These are phyloP conservation scores for Mycena indigotica DNA, from an alignment of 768 basidiomycete species.

Conservation along the genomic window DNA sequence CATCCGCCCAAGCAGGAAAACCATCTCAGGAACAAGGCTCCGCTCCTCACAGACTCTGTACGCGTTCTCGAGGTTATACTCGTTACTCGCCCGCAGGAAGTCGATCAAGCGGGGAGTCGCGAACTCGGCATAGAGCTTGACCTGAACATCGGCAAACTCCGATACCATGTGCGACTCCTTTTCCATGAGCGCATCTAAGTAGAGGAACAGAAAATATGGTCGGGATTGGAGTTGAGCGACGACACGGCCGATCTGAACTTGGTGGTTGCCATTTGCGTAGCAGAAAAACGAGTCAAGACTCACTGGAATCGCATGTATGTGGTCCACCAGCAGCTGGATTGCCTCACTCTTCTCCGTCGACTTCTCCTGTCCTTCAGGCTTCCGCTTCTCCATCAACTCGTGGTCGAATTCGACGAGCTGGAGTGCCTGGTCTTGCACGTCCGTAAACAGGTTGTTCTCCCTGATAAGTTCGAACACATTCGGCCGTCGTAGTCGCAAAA, in stretches of 20 bases:
- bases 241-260: conserved; percentile 76
- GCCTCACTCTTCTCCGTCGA: conserved; percentile 66
- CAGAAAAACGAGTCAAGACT: conserved; percentile 28
- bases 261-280: neutral
- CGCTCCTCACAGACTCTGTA: conserved; percentile 82
- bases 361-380: conserved; percentile 42
- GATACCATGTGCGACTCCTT: conserved; percentile 82
- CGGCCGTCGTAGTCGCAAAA: conserved; percentile 79
- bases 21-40: conserved; percentile 94
- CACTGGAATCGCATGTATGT: conserved; percentile 95
- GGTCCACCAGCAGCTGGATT: conserved; percentile 85
- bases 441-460: conserved; percentile 91
- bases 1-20: conserved; percentile 95
- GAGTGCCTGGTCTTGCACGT: conserved; percentile 91
- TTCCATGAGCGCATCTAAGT: conserved; percentile 86
- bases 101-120: conserved; percentile 80
- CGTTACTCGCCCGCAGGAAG: conserved; percentile 87
- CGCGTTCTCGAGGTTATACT: conserved; percentile 92
- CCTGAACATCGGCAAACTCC: conserved; percentile 84
- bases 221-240: conserved; percentile 80
- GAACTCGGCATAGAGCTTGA: conserved; percentile 90
- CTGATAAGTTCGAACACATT: conserved; percentile 94
- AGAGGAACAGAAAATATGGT: conserved; percentile 86
- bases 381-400: conserved; percentile 70
- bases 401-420: conserved; percentile 94